Percentiles rank a stretch among this genome's conserved stretches.
Conservation (phyloP, 2,329 filamentous ascomycete genomes). For the Colletotrichum spinosum region DNA sequence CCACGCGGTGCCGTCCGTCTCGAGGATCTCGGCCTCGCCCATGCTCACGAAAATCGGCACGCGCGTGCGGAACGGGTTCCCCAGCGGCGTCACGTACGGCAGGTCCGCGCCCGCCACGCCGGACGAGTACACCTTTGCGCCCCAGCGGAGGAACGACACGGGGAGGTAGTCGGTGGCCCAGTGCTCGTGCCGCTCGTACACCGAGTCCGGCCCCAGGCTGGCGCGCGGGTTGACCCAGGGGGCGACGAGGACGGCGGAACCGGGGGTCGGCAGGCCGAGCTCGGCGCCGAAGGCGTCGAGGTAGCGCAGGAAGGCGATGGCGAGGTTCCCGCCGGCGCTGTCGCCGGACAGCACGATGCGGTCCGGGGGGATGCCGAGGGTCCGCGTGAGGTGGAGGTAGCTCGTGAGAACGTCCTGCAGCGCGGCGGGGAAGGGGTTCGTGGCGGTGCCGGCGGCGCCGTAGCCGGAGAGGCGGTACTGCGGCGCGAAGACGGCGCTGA, state of each 20-base stretch:
- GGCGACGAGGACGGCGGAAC: constrained; percentile 12
- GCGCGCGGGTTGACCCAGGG: constrained; percentile 28
- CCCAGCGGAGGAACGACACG: constrained; percentile 26
- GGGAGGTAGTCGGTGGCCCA: constrained; percentile 28
- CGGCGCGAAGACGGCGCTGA: constrained; percentile 43
- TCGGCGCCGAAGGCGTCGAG: constrained; percentile 33
- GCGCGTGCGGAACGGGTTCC: constrained; percentile 13
- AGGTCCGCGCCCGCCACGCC: constrained; percentile 7
- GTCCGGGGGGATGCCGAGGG: constrained; percentile 41
- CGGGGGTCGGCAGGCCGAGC: neutral
- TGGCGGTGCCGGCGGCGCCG: neutral
- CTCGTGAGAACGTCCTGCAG: constrained; percentile 47
- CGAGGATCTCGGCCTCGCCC: constrained; percentile 23
- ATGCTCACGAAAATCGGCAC: constrained; percentile 20
- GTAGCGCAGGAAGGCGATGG: constrained; percentile 46
- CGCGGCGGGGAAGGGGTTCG: constrained; percentile 44
- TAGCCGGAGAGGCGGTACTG: constrained; percentile 47
- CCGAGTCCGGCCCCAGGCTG: constrained; percentile 23
- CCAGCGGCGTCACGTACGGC: constrained; percentile 24
- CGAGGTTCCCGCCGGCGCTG: constrained; percentile 47
- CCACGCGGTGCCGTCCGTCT: constrained; percentile 23
- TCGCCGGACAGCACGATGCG: constrained; percentile 49
- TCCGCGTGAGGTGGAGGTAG: constrained; percentile 43
- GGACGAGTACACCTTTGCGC: constrained; percentile 20
- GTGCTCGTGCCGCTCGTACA: constrained; percentile 22